Evolutionary conservation across 768 basidiomycete genomes (phyloP).

Genomic region (Tubosaeta sp.): DNA sequence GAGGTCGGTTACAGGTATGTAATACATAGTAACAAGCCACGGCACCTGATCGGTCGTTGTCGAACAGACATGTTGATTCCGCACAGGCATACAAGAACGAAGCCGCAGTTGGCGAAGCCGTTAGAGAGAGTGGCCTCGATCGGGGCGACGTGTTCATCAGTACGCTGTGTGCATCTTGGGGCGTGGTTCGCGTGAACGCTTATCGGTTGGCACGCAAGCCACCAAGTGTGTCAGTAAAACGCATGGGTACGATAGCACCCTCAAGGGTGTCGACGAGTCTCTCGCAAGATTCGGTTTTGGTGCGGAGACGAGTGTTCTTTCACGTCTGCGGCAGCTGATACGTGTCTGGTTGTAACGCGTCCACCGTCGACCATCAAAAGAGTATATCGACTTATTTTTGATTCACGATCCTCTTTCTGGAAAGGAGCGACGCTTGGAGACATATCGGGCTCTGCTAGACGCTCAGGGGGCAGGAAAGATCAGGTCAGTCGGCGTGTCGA

Average conservation of each 20-base stretch:
- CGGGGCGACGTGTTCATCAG: conserved; percentile 71
- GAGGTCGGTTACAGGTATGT: conserved; percentile 59
- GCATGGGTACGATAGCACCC: conserved; percentile 61
- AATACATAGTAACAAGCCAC: neutral
- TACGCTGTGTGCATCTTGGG: conserved; percentile 28
- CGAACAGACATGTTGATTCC: conserved; percentile 62
- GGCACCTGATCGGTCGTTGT: neutral
- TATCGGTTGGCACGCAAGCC: conserved; percentile 37
- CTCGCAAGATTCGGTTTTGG: conserved; percentile 57
- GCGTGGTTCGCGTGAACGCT: neutral
- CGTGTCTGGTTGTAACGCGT: neutral
- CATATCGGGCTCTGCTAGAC: conserved; percentile 67
- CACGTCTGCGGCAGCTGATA: neutral
- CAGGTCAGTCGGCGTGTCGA: conserved; percentile 74
- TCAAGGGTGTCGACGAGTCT: conserved; percentile 57
- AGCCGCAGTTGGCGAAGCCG: conserved; percentile 53
- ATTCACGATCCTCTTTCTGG: conserved; percentile 73
- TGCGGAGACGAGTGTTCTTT: conserved; percentile 26
- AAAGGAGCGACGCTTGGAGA: conserved; percentile 57
- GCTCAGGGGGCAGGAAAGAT: conserved; percentile 63
- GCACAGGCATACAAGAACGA: conserved; percentile 71
- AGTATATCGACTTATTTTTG: conserved; percentile 70
- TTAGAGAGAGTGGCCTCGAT: conserved; percentile 50
- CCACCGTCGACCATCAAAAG: conserved; percentile 25
- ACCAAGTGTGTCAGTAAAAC: conserved; percentile 57